Evolutionary conservation across 352 stramenopile species (phyloP).

Genomic region (Albugo candida): DNA sequence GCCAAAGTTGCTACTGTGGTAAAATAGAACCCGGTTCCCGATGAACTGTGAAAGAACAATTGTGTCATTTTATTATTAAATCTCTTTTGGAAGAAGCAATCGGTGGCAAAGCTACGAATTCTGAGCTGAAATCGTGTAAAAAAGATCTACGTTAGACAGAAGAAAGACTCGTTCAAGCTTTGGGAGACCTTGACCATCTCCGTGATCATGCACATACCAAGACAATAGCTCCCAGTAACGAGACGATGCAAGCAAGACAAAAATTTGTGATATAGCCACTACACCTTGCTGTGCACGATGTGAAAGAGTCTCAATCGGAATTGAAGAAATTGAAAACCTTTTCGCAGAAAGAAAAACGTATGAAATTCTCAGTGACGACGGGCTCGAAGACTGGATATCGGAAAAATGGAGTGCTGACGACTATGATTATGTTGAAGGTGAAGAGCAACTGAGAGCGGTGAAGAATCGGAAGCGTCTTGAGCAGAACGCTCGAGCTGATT

Average conservation of each 20-base stretch:
- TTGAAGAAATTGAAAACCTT: neutral
- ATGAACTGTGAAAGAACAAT: conserved; percentile 17
- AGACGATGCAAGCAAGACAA: neutral
- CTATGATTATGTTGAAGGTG: conserved; percentile 16
- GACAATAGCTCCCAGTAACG: neutral
- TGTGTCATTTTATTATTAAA: conserved; percentile 12
- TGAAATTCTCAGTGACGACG: neutral
- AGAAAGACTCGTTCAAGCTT: conserved; percentile 17
- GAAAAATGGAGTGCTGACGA: conserved; percentile 26
- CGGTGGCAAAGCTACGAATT: conserved; percentile 10
- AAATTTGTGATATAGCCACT: too few species aligned
- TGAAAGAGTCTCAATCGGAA: neutral
- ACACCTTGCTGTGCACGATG: too few species aligned
- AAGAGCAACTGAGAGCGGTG: conserved; percentile 32
- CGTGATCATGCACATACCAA: neutral
- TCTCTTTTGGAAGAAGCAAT: conserved; percentile 10
- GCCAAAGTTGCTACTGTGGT: conserved; percentile 34
- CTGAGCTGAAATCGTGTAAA: conserved; percentile 6
- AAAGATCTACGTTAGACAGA: neutral
- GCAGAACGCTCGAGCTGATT: conserved; percentile 36
- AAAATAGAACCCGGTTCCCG: conserved; percentile 19
- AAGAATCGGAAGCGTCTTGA: conserved; percentile 34
- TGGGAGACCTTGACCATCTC: neutral
- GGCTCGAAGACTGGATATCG: neutral
- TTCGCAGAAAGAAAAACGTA: conserved; percentile 8